phyloP scores from a whole-genome alignment of 2,329 filamentous ascomycete genomes.

The Beauveria australis region DNA sequence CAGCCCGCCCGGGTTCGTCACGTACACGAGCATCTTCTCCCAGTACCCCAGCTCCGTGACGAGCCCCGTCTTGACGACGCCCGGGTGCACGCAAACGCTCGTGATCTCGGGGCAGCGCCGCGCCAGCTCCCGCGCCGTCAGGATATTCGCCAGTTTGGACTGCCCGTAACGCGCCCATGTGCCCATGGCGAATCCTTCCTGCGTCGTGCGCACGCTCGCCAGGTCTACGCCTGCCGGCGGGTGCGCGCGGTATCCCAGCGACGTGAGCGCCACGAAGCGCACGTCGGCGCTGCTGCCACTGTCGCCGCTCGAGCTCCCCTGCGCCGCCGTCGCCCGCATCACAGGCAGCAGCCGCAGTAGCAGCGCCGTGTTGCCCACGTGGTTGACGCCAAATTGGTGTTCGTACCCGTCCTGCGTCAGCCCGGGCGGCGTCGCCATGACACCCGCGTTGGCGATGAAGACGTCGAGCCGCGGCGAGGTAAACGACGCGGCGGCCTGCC shows the following conservation, averaged over 20 bases:
- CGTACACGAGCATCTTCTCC: slow-evolving; percentile 19
- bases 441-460: slow-evolving; percentile 30
- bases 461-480: slow-evolving; percentile 31
- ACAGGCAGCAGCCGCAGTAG: slow-evolving; percentile 26
- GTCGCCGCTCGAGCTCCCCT: neutral
- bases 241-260: slow-evolving; percentile 19
- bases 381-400: slow-evolving; percentile 28
- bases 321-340: slow-evolving; percentile 16
- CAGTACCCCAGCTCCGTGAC: slow-evolving; percentile 17
- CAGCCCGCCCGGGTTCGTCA: slow-evolving; percentile 16
- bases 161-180: slow-evolving; percentile 40
- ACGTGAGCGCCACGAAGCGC: slow-evolving; percentile 21
- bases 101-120: slow-evolving; percentile 33
- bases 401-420: slow-evolving; percentile 27
- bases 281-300: slow-evolving; percentile 12
- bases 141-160: slow-evolving; percentile 42
- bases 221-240: slow-evolving; percentile 22
- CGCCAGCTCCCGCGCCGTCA: slow-evolving; percentile 37
- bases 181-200: slow-evolving; percentile 19
- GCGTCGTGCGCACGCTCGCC: slow-evolving; percentile 19
- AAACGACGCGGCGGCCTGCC: slow-evolving; percentile 33
- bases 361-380: slow-evolving; percentile 22
- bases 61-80: slow-evolving; percentile 27
- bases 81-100: slow-evolving; percentile 41
- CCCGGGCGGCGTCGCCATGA: slow-evolving; percentile 22